Percentiles rank a stretch among this genome's conserved stretches.
Conservation (phyloP, 768 basidiomycete genomes). For the Tremella mesenterica region DNA sequence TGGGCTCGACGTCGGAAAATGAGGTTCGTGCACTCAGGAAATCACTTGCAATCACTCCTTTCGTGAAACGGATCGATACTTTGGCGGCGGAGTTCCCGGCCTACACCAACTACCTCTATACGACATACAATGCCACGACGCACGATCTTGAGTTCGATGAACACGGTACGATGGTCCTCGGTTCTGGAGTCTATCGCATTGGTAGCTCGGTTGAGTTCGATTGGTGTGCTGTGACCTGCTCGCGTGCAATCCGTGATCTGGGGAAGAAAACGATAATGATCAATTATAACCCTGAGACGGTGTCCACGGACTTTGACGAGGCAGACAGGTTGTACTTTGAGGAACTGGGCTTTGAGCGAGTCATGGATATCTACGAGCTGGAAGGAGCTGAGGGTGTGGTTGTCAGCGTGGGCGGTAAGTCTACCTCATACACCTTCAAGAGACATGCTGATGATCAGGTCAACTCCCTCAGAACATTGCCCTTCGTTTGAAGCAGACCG, state of each 20-base stretch:
- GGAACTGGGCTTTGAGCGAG: slow-evolving; percentile 91
- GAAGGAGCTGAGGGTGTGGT: slow-evolving; percentile 87
- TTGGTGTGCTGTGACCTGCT: slow-evolving; percentile 99
- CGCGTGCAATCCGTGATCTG: slow-evolving; percentile 80
- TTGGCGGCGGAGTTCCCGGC: slow-evolving; percentile 98
- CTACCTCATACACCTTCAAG: not conserved
- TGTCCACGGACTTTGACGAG: slow-evolving; percentile 98
- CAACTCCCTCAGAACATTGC: slow-evolving; percentile 99
- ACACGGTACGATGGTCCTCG: slow-evolving; percentile 97
- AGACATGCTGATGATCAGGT: slow-evolving; percentile 48
- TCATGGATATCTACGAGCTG: slow-evolving; percentile 99
- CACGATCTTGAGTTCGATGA: slow-evolving; percentile 95
- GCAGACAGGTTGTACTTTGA: slow-evolving; percentile 99
- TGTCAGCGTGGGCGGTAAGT: slow-evolving; percentile 88
- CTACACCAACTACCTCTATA: slow-evolving; percentile 98
- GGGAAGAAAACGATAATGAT: slow-evolving; percentile 96
- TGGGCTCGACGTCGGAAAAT: slow-evolving; percentile 65
- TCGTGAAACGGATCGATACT: slow-evolving; percentile 98
- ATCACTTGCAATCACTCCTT: slow-evolving; percentile 77
- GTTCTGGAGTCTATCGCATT: slow-evolving; percentile 95
- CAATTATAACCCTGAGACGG: slow-evolving; percentile 99
- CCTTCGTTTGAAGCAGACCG: slow-evolving; percentile 78
- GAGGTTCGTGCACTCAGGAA: slow-evolving; percentile 69
- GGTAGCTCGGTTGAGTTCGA: slow-evolving; percentile 99
- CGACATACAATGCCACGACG: slow-evolving; percentile 92